phyloP scores from a whole-genome alignment of 2,329 filamentous ascomycete species.

The Aureobasidium sp. region DNA sequence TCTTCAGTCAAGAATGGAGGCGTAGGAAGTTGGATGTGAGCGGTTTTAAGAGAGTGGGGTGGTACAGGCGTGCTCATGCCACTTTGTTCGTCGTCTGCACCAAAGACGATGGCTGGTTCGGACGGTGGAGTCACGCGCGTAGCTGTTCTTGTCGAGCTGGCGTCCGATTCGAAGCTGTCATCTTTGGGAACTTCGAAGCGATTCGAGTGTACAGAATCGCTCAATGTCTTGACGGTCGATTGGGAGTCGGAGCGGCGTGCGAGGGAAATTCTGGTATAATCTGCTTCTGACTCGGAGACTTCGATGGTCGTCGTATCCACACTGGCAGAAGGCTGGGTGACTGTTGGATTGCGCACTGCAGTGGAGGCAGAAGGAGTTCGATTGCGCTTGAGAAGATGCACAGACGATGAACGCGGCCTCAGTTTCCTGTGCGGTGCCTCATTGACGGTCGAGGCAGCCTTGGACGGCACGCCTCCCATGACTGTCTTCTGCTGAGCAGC shows the following conservation, averaged over 20 bases:
- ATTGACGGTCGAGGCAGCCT: neutral
- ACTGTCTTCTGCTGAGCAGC: neutral
- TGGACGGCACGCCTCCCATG: slow-evolving; percentile 7
- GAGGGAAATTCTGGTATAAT: neutral
- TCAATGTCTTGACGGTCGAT: neutral
- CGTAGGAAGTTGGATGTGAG: slow-evolving; percentile 10
- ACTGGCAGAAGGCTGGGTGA: neutral
- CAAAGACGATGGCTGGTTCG: neutral
- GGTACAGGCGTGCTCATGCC: slow-evolving; percentile 12
- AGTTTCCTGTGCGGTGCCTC: slow-evolving; percentile 5
- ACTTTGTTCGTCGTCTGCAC: slow-evolving; percentile 2
- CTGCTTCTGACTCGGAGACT: neutral
- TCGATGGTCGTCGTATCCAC: neutral
- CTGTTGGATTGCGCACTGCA: neutral
- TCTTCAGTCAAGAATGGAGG: slow-evolving; percentile 14
- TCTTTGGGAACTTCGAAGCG: neutral
- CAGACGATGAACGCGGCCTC: neutral
- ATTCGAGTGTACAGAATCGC: neutral
- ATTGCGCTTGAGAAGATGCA: slow-evolving; percentile 6
- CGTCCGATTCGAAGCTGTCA: neutral
- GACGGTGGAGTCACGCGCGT: neutral
- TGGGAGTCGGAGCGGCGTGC: neutral
- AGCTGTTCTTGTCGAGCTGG: slow-evolving; percentile 3
- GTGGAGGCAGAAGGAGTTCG: neutral
- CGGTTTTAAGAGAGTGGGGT: neutral